Percentiles rank a stretch among this genome's conserved stretches.
Evolutionary conservation across 1,284 basidiomycete genomes (phyloP).

Genomic region (Ustilago esculenta): DNA sequence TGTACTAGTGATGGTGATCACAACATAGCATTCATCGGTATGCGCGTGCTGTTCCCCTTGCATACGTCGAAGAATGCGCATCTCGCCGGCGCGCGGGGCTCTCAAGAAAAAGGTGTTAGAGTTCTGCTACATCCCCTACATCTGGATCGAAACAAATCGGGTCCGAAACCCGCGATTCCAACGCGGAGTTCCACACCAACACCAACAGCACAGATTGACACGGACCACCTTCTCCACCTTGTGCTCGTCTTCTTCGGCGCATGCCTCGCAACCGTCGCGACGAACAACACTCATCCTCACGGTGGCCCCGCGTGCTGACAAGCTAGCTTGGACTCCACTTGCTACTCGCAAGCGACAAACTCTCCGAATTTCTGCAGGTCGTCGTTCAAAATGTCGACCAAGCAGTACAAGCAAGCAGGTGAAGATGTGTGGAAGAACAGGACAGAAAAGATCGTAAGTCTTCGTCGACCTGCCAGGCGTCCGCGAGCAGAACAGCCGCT

Average conservation of each 20-base stretch:
- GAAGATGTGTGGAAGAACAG: conserved; percentile 66
- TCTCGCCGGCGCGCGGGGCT: background rate
- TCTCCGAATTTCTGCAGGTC: background rate
- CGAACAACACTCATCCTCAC: no score
- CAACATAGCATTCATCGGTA: background rate
- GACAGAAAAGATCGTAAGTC: conserved; percentile 65
- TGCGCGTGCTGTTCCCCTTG: conserved; percentile 33
- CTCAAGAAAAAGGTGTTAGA: no score
- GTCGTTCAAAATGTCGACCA: conserved; percentile 40
- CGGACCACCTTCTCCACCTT: conserved; percentile 8
- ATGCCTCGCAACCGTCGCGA: no score
- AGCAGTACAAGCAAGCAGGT: conserved; percentile 62
- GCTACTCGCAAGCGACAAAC: no score
- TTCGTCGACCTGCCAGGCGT: background rate
- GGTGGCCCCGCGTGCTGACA: no score
- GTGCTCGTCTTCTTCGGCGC: no score
- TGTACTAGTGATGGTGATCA: background rate
- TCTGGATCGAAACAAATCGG: no score
- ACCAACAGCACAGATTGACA: conserved; percentile 3
- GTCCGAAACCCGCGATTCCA: background rate
- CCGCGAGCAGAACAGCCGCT: no score
- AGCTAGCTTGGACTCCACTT: no score
- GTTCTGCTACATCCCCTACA: no score
- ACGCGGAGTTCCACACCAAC: conserved; percentile 4
- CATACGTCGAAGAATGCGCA: conserved; percentile 49